phyloP scores from a whole-genome alignment of 2,329 filamentous ascomycete species.

The Phialophora tarda region DNA sequence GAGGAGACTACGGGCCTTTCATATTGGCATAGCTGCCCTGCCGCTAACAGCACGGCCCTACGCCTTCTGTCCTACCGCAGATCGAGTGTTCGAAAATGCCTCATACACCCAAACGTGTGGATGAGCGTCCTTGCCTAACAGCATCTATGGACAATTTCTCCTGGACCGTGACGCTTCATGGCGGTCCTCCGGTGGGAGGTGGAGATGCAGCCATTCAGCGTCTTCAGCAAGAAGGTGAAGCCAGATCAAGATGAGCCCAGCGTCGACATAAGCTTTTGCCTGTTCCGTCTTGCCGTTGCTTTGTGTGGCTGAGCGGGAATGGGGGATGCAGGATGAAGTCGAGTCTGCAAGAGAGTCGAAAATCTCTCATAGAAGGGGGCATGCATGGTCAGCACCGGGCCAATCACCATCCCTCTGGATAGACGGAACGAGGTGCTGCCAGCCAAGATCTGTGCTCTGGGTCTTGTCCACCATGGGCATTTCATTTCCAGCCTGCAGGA shows the following conservation, averaged over 20 bases:
- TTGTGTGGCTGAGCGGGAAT: not conserved
- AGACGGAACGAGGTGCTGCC: slow-evolving; percentile 7
- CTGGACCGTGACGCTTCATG: not conserved
- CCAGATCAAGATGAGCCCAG: slow-evolving; percentile 1
- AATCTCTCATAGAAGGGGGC: slow-evolving; percentile 16
- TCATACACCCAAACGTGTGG: not conserved
- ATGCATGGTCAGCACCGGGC: not conserved
- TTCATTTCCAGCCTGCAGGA: slow-evolving; percentile 1
- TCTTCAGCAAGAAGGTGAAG: not conserved
- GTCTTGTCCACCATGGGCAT: not conserved
- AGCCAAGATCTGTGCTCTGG: not conserved
- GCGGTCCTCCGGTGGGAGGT: not conserved
- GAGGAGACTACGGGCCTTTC: not conserved
- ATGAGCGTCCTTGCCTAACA: slow-evolving; percentile 7
- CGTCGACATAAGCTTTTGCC: slow-evolving; percentile 11
- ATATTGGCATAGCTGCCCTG: not conserved
- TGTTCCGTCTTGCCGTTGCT: slow-evolving; percentile 18
- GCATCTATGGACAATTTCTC: not conserved
- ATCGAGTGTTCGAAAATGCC: slow-evolving; percentile 11
- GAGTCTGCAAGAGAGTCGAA: not conserved
- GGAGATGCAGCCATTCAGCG: not conserved
- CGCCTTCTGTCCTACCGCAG: not conserved
- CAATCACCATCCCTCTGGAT: slow-evolving; percentile 1
- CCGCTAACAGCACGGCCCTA: not conserved
- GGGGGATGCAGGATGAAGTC: not conserved